Evolutionary conservation across 108 stramenopile genomes (phyloP).

Genomic region (Cyclostephanos tholiformis): DNA sequence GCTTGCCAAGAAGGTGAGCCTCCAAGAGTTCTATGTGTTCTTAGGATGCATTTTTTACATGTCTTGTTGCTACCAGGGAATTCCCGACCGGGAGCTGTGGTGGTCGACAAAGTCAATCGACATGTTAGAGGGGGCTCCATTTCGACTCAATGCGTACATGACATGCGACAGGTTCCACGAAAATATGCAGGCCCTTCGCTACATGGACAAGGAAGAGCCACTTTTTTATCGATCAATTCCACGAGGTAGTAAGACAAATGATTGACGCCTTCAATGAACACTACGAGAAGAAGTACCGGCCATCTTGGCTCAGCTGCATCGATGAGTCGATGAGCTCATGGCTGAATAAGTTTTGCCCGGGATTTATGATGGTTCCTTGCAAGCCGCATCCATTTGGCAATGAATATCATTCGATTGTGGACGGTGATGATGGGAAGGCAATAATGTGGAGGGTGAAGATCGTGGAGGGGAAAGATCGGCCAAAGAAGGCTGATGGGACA

Average conservation of each 20-base stretch:
- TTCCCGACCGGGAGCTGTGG: conserved; percentile 12
- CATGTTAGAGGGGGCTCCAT: conserved; percentile 5
- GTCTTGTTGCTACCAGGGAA: conserved; percentile 12
- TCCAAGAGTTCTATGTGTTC: conserved; percentile 2
- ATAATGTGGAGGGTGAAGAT: background rate
- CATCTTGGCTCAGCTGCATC: too few species aligned
- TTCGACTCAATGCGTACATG: conserved; percentile 16
- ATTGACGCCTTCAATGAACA: conserved; percentile 34
- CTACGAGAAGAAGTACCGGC: too few species aligned
- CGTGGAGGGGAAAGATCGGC: too few species aligned
- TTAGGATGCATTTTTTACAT: conserved; percentile 24
- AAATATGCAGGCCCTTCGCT: conserved; percentile 2
- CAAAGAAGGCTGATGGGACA: too few species aligned
- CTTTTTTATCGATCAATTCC: conserved; percentile 20
- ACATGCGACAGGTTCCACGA: conserved; percentile 1
- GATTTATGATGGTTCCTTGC: too few species aligned
- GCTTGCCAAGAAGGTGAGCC: background rate
- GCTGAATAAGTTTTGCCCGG: too few species aligned
- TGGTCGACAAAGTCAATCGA: conserved; percentile 8
- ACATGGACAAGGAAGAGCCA: conserved; percentile 9
- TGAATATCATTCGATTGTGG: conserved; percentile 22
- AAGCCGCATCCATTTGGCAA: too few species aligned
- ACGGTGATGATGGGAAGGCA: conserved; percentile 20
- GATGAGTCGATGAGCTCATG: too few species aligned
- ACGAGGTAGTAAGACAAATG: conserved; percentile 31